phyloP scores from a whole-genome alignment of 2,329 filamentous ascomycete genomes.

The Incumbomyces delicatus region DNA sequence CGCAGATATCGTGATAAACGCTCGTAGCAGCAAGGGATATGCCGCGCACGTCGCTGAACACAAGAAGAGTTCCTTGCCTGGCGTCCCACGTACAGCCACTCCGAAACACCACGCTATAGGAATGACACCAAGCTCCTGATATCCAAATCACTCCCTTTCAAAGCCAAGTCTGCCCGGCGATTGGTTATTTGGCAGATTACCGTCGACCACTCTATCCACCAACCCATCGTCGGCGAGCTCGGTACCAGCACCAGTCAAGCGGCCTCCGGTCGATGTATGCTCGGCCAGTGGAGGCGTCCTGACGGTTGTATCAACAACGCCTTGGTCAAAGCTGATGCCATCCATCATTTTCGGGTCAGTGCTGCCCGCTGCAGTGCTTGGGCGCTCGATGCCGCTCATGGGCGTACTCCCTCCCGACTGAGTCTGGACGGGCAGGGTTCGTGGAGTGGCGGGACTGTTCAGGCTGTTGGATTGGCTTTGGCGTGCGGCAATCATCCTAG shows the following conservation, averaged over 20 bases:
- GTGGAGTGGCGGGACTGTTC: slow-evolving; percentile 27
- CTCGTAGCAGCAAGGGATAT: no score
- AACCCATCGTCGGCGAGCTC: slow-evolving; percentile 58
- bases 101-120: background rate
- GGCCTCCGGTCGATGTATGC: slow-evolving; percentile 17
- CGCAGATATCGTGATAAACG: no score
- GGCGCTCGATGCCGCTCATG: slow-evolving; percentile 36
- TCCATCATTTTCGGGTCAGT: slow-evolving; percentile 56
- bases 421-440: slow-evolving; percentile 1
- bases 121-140: background rate
- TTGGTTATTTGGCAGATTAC: slow-evolving; percentile 26
- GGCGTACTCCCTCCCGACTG: slow-evolving; percentile 24
- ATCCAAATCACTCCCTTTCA: slow-evolving; percentile 15
- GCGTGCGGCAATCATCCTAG: slow-evolving; percentile 26
- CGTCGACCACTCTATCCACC: slow-evolving; percentile 48
- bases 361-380: slow-evolving; percentile 34
- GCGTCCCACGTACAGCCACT: background rate
- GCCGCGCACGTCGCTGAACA: no score
- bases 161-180: slow-evolving; percentile 20
- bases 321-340: slow-evolving; percentile 53
- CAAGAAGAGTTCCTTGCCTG: no score
- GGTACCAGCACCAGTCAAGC: slow-evolving; percentile 23
- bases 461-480: slow-evolving; percentile 20
- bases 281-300: slow-evolving; percentile 46
- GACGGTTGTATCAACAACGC: slow-evolving; percentile 57